Conservation (phyloP, 2,329 filamentous ascomycete species). For the Trichothecium sympodiale region DNA sequence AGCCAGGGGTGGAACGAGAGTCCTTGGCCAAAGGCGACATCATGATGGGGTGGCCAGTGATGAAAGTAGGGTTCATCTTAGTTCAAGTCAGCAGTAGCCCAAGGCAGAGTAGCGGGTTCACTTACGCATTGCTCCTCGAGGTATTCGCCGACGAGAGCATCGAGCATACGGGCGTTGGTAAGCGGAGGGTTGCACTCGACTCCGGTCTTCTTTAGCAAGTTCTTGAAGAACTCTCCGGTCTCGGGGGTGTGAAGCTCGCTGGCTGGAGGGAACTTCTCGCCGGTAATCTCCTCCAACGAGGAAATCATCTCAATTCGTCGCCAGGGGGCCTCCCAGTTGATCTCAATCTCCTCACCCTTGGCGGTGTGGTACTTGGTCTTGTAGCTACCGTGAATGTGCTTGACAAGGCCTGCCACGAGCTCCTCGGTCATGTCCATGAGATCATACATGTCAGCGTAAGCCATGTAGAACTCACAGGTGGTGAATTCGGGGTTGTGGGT, state of each 20-base stretch:
- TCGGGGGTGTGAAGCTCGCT: conserved; percentile 84
- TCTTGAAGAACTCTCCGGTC: conserved; percentile 78
- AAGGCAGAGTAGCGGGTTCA: neutral
- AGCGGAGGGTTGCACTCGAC: conserved; percentile 82
- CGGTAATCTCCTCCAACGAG: conserved; percentile 72
- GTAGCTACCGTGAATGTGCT: conserved; percentile 77
- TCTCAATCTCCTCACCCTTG: conserved; percentile 72
- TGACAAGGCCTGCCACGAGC: conserved; percentile 79
- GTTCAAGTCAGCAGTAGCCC: neutral
- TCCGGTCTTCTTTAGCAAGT: conserved; percentile 76
- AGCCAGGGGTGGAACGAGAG: conserved; percentile 67
- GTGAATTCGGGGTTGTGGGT: conserved; percentile 99
- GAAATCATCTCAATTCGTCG: conserved; percentile 85
- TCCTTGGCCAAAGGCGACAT: conserved; percentile 95
- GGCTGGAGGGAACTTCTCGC: conserved; percentile 86
- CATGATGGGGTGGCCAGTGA: conserved; percentile 54
- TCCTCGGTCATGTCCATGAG: conserved; percentile 76
- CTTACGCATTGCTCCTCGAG: conserved; percentile 75
- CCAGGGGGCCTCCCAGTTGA: conserved; percentile 97
- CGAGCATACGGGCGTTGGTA: conserved; percentile 92
- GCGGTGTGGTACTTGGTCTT: conserved; percentile 80
- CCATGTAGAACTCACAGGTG: conserved; percentile 93
- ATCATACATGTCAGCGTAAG: conserved; percentile 85
- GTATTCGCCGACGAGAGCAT: conserved; percentile 88
- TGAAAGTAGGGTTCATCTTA: conserved; percentile 63